Conservation (phyloP, 768 basidiomycete species). For the Thelephora aurantiotincta region DNA sequence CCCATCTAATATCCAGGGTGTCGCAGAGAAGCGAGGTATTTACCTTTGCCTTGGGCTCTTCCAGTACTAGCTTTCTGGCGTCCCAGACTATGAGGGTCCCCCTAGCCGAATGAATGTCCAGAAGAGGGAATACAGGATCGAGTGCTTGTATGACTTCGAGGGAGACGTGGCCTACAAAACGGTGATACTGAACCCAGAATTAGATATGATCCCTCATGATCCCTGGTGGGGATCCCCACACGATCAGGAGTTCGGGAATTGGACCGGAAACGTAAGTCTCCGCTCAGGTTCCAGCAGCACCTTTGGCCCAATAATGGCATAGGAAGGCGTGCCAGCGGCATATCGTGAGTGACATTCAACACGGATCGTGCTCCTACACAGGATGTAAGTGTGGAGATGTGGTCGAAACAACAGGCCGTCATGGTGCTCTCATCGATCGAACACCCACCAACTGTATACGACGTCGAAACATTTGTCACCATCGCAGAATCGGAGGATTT, state of each 20-base stretch:
- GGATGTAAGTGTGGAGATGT: neutral
- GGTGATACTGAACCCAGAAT: slow-evolving; percentile 3
- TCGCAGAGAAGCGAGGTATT: slow-evolving; percentile 22
- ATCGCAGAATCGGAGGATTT: slow-evolving; percentile 6
- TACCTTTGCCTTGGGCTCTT: slow-evolving; percentile 23
- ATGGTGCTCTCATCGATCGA: neutral
- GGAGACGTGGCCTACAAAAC: slow-evolving; percentile 4
- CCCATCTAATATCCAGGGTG: slow-evolving; percentile 16
- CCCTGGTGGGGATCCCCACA: slow-evolving; percentile 10
- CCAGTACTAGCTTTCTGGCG: slow-evolving; percentile 8
- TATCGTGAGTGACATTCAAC: slow-evolving; percentile 9
- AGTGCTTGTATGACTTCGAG: slow-evolving; percentile 11
- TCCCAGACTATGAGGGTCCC: slow-evolving; percentile 4
- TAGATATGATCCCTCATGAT: slow-evolving; percentile 9
- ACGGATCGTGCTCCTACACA: neutral
- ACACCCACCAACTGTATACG: neutral
- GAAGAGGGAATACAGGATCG: slow-evolving; percentile 4
- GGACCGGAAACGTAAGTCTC: slow-evolving; percentile 16
- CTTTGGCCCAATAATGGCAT: neutral
- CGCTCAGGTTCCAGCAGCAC: neutral
- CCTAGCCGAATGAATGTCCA: slow-evolving; percentile 8
- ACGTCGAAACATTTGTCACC: slow-evolving; percentile 1
- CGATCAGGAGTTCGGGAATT: slow-evolving; percentile 15
- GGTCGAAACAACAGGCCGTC: too few species aligned
- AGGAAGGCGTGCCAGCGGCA: slow-evolving; percentile 11